Evolutionary conservation across 441 rosid genomes (phyloP).

Genomic region (Omphalea diandra): DNA sequence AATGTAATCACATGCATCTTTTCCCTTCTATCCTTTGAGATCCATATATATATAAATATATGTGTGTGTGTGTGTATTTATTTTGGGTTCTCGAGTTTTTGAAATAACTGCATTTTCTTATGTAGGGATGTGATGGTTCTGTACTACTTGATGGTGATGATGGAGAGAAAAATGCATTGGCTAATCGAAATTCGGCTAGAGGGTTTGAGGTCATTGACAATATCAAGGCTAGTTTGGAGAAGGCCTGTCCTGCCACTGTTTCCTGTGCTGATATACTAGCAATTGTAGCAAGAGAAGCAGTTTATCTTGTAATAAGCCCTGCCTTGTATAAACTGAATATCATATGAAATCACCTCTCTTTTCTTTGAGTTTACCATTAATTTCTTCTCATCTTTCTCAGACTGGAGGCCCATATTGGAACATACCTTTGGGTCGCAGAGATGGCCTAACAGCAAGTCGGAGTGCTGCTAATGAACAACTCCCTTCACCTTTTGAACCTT

Average conservation of each 20-base stretch:
- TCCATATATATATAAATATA: too few relatives aligned
- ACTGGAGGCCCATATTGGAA: conserved; percentile 51
- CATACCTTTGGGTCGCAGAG: conserved; percentile 61
- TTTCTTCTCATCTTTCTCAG: conserved; percentile 22
- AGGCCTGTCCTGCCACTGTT: conserved; percentile 54
- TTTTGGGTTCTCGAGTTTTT: too few relatives aligned
- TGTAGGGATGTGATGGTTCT: conserved; percentile 70
- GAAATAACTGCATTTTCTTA: neutral
- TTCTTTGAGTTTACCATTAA: neutral
- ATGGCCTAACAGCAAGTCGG: conserved; percentile 45
- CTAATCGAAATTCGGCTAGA: conserved; percentile 56
- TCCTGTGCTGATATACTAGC: conserved; percentile 66
- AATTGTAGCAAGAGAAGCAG: conserved; percentile 68
- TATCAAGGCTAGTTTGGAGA: conserved; percentile 57
- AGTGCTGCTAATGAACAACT: conserved; percentile 52
- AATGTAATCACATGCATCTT: conserved; percentile 36
- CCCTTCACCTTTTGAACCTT: conserved; percentile 60
- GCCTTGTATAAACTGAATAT: neutral
- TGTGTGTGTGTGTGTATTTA: too few relatives aligned
- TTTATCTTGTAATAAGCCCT: conserved; percentile 38
- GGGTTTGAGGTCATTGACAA: conserved; percentile 66
- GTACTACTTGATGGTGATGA: conserved; percentile 48
- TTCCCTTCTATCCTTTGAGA: too few relatives aligned
- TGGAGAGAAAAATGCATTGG: conserved; percentile 49
- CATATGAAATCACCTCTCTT: neutral